phyloP scores from a whole-genome alignment of 495 filamentous ascomycete genomes.

The Pseudoneurospora amorphoporcata region DNA sequence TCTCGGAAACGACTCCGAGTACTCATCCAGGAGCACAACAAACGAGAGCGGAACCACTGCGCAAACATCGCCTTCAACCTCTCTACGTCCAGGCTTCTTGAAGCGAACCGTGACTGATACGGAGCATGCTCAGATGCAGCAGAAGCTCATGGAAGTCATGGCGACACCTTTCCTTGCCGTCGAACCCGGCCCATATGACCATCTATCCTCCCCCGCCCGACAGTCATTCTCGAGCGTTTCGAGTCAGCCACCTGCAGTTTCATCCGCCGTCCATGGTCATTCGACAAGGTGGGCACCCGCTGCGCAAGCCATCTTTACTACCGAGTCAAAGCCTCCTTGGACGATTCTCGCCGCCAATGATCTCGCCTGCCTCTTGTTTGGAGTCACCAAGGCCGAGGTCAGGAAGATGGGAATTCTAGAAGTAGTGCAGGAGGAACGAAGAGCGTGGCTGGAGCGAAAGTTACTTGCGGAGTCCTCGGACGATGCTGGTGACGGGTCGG shows the following conservation, averaged over 20 bases:
- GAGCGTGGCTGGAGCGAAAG: slow-evolving; percentile 85
- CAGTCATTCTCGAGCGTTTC: slow-evolving; percentile 24
- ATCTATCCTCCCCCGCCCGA: slow-evolving; percentile 32
- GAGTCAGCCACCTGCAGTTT: slow-evolving; percentile 21
- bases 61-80: slow-evolving; percentile 41
- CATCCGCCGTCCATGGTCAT: slow-evolving; percentile 61
- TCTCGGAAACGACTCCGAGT: slow-evolving; percentile 31
- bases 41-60: slow-evolving; percentile 45
- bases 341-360: slow-evolving; percentile 97
- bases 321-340: slow-evolving; percentile 78
- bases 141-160: slow-evolving; percentile 79
- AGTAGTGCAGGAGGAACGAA: slow-evolving; percentile 77
- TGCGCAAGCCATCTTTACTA: slow-evolving; percentile 93
- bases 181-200: slow-evolving; percentile 39
- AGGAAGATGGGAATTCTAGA: slow-evolving; percentile 91
- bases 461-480: slow-evolving; percentile 45
- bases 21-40: slow-evolving; percentile 45
- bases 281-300: slow-evolving; percentile 82
- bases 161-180: slow-evolving; percentile 65
- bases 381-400: slow-evolving; percentile 87
- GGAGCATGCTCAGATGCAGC: slow-evolving; percentile 57
- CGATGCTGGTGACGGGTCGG: slow-evolving; percentile 33
- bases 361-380: slow-evolving; percentile 89
- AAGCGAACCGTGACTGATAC: slow-evolving; percentile 86
- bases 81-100: slow-evolving; percentile 55